Evolutionary conservation across 148 eudicot genomes (phyloP), one percentile per base, ranked within the genome.

Genomic region (Pharnaceum exiguum): DNA sequence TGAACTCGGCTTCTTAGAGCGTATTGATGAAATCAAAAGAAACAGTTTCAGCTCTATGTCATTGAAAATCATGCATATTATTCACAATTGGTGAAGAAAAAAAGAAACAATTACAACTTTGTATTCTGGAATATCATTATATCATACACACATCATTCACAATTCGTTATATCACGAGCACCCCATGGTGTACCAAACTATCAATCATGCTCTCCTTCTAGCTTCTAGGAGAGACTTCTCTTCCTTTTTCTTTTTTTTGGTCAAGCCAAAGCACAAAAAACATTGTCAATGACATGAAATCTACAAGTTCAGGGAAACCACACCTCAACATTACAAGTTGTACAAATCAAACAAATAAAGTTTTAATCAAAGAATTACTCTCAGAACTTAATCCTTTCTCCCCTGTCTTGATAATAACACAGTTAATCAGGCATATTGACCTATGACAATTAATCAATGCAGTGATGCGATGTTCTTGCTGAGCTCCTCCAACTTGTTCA

Each of bases 401-500:
- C n/a, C 22, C 13, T 32, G 42, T 3, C 52, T 43, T 31, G 38
- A 62, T 71, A 33, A 62, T 71, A 33, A 51, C 17, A 26, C 48
- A 59, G 48, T 71, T 24, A 58, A 50, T 59, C 37, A 42, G 36
- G 47, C 17, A 32, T 21, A 29, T 32, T 15, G 17, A n/a, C n/a
- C n/a, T 19, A 15, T 35, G n/a, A 32, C n/a, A 22, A 37, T 17
- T 53, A 51, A 29, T 76, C 65, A 76, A 15, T 40, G 42, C 19
- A 78, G 67, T 25, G 75, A 65, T 62, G 79, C 82, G 52, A 82
- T 73, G 68, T 77, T 73, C 61, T 77, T 83, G 82, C 76, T 74
- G 40, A 83, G 78, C 76, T 79, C 89, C 51, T 83, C 89, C 68
- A 83, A 50, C 66, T 77, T 83, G 71, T 66, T 79, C 51, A 74